Conservation (phyloP, 495 filamentous ascomycete genomes). For the Cercophora sp. region DNA sequence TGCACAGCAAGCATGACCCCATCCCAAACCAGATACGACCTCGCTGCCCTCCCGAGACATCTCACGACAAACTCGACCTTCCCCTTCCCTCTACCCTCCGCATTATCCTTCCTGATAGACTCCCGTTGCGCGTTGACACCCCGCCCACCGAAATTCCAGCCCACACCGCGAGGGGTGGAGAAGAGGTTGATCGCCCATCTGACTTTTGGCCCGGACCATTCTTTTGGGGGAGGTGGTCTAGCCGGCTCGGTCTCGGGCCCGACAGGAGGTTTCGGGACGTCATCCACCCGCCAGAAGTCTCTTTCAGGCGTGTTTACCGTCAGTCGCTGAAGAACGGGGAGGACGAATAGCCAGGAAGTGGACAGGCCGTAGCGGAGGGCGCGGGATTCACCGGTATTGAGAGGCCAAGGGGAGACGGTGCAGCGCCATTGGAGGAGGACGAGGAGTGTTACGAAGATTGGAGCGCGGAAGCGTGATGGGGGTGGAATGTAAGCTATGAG, state of each 20-base stretch:
- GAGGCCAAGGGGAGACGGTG: slow-evolving; percentile 16
- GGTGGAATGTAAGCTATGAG: slow-evolving; percentile 8
- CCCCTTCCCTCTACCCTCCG: neutral
- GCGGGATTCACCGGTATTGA: slow-evolving; percentile 12
- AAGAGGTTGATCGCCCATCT: slow-evolving; percentile 8
- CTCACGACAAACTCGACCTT: neutral
- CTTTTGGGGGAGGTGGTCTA: neutral
- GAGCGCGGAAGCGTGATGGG: slow-evolving; percentile 11
- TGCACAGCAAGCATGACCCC: slow-evolving; percentile 4
- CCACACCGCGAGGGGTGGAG: slow-evolving; percentile 16
- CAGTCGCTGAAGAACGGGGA: slow-evolving; percentile 11
- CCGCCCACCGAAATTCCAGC: slow-evolving; percentile 18
- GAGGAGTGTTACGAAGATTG: slow-evolving; percentile 4
- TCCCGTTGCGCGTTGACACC: slow-evolving; percentile 6
- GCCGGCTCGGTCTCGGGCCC: neutral
- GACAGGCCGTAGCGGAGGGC: slow-evolving; percentile 13
- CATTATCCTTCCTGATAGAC: neutral
- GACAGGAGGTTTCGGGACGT: too few relatives aligned
- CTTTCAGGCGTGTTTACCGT: slow-evolving; percentile 12
- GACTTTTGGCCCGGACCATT: slow-evolving; percentile 9
- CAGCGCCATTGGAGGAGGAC: slow-evolving; percentile 8
- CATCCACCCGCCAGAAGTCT: slow-evolving; percentile 12
- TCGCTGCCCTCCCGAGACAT: neutral
- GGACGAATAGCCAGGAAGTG: slow-evolving; percentile 16
- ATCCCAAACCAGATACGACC: slow-evolving; percentile 16